A percentile compares a stretch with the other conserved stretches of the same genome.
These are phyloP conservation scores for Phlyctochytrium arcticum DNA, from an alignment of 192 early-diverging fungal genomes.

Conservation along the genomic window DNA sequence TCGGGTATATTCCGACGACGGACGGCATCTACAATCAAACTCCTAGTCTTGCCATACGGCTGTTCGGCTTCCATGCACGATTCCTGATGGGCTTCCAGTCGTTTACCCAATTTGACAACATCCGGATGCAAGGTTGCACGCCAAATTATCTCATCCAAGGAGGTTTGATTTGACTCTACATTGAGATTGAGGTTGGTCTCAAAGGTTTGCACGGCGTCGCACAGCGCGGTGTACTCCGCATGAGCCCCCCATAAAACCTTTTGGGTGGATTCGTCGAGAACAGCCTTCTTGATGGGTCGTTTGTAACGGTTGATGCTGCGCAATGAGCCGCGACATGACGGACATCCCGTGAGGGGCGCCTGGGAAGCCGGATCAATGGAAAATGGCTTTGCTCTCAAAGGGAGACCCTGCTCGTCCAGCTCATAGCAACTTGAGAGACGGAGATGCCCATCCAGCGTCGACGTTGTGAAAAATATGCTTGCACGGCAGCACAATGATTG, in stretches of 20 bases:
- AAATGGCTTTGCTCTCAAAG: too few species aligned
- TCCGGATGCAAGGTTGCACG: neutral
- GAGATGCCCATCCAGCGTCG: conserved; percentile 47
- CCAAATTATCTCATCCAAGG: neutral
- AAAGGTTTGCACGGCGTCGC: too few species aligned
- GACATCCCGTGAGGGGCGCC: conserved; percentile 31
- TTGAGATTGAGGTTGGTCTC: neutral
- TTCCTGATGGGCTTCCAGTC: neutral
- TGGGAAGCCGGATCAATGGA: neutral
- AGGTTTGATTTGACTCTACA: neutral
- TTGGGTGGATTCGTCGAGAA: neutral
- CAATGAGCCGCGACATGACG: conserved; percentile 42
- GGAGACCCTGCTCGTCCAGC: neutral
- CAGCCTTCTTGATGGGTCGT: conserved; percentile 15
- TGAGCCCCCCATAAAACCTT: conserved; percentile 21
- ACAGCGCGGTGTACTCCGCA: too few species aligned
- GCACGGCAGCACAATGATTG: conserved; percentile 45
- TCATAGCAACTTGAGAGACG: conserved; percentile 40
- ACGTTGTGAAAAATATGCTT: conserved; percentile 50
- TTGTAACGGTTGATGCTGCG: conserved; percentile 21
- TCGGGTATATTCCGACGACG: too few species aligned
- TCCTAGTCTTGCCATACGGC: too few species aligned
- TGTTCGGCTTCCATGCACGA: neutral
- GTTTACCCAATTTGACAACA: neutral
- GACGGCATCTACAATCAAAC: too few species aligned